Evolutionary conservation across 306 rosid species (phyloP), one percentile per base, ranked within the genome.

Genomic region (Benincasa hispida): DNA sequence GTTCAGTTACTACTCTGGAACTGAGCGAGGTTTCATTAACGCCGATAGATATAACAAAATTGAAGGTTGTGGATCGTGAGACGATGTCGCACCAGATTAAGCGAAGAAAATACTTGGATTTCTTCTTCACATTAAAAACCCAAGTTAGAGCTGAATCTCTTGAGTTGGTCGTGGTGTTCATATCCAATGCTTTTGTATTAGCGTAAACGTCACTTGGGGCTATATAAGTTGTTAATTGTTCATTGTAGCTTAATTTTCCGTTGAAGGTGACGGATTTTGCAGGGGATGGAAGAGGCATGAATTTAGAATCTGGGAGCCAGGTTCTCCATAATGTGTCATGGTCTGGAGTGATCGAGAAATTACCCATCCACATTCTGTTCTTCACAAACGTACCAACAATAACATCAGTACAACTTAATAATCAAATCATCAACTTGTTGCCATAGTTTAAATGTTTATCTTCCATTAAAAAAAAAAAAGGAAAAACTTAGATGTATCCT

Each of bases 121-220:
- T 61, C 79, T 76, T 76, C 45, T 53, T 60, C 21, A 76, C 73
- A 5, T 76, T 59, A 54, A 76, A 61, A 25, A 30, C 48, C 79
- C 79, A 76, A 27, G 72, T 76, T 25, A 76, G 6, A 5, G 30
- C 61, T 11, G 60, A 19, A 28, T 60, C n/a, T 28, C 2, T 21
- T 58, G 61, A 37, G 27, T 11, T 34, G 3, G 8, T 1, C 2
- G 30, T 21, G 19, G 11, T 1, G 69, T 15, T 18, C 10, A 18
- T 10, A 14, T 58, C 48, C 51, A 76, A 3, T 18, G 3, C 59
- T n/a, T 76, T 76, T 28, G 79, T 73, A 45, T 2, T 28, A 17
- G 17, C 61, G 6, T 28, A 76, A 24, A 76, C 60, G n/a, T 0
- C 2, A 28, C 0, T 4, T 17, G 79, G 73, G 42, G 79, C 79